Evolutionary conservation across 2,329 filamentous ascomycete genomes (phyloP).

Genomic region (Verticillium nubilum): DNA sequence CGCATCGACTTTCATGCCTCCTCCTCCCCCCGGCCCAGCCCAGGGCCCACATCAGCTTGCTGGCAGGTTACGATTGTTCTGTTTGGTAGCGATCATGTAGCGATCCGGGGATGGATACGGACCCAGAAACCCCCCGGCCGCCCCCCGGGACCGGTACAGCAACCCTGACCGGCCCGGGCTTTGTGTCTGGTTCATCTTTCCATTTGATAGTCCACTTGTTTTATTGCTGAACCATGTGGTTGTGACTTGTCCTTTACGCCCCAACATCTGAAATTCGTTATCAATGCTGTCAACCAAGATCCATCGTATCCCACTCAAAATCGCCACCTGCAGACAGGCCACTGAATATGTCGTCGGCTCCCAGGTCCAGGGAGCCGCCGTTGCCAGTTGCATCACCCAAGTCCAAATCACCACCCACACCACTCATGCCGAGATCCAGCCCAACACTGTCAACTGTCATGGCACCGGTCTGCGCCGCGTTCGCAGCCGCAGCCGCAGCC

Average conservation of each 20-base stretch:
- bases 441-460: constrained; percentile 35
- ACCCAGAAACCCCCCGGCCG: too few relatives aligned
- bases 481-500: constrained; percentile 30
- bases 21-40: not conserved
- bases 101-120: not conserved
- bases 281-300: constrained; percentile 13
- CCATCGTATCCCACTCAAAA: constrained; percentile 35
- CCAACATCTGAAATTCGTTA: not conserved
- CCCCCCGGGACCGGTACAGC: not conserved
- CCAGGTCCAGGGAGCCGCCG: constrained; percentile 31
- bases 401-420: constrained; percentile 31
- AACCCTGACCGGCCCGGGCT: not conserved
- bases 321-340: constrained; percentile 35
- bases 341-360: constrained; percentile 30
- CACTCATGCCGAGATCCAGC: constrained; percentile 40
- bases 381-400: constrained; percentile 28
- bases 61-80: too few relatives aligned
- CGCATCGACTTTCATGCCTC: not conserved
- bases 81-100: too few relatives aligned
- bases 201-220: too few relatives aligned
- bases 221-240: too few relatives aligned
- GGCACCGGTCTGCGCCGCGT: constrained; percentile 27
- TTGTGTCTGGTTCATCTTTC: too few relatives aligned
- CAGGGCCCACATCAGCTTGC: too few relatives aligned
- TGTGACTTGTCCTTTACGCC: not conserved